Conservation (phyloP, 2,329 filamentous ascomycete genomes). For the Pestalotiopsis sp. region DNA sequence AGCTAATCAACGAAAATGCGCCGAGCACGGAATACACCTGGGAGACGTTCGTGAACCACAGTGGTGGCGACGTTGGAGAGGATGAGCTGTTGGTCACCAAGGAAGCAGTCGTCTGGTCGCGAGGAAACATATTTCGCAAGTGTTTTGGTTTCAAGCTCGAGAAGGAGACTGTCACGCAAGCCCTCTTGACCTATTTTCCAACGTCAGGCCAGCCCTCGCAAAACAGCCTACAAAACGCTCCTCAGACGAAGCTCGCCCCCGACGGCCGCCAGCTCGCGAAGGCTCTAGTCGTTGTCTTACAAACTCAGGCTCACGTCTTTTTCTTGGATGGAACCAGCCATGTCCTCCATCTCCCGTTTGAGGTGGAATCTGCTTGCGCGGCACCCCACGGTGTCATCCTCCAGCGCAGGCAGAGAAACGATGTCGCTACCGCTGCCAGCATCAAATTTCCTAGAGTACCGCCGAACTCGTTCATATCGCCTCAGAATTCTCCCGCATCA, state of each 20-base stretch:
- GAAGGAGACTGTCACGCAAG: slow-evolving; percentile 84
- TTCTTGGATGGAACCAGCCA: slow-evolving; percentile 87
- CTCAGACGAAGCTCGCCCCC: slow-evolving; percentile 17
- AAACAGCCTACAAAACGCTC: slow-evolving; percentile 17
- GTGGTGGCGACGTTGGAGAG: slow-evolving; percentile 50
- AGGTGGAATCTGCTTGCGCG: slow-evolving; percentile 85
- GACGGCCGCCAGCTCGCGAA: slow-evolving; percentile 47
- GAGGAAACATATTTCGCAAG: slow-evolving; percentile 82
- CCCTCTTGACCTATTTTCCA: slow-evolving; percentile 82
- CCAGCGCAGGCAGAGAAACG: slow-evolving; percentile 71
- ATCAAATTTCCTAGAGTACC: slow-evolving; percentile 66
- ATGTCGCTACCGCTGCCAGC: slow-evolving; percentile 53
- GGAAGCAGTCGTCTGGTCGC: slow-evolving; percentile 84
- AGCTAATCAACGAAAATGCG: slow-evolving; percentile 71
- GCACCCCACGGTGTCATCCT: slow-evolving; percentile 83
- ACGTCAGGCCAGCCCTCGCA: slow-evolving; percentile 43
- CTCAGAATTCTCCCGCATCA: slow-evolving; percentile 61
- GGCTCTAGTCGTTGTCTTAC: slow-evolving; percentile 88
- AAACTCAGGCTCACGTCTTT: slow-evolving; percentile 90
- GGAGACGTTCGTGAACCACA: slow-evolving; percentile 59
- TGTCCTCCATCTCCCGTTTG: slow-evolving; percentile 91
- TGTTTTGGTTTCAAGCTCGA: slow-evolving; percentile 86
- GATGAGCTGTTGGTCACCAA: slow-evolving; percentile 82
- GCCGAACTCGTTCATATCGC: slow-evolving; percentile 81
- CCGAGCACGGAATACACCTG: slow-evolving; percentile 72